Base-by-base conservation (phyloP, 2,329 filamentous ascomycete species). In the Seiridium cupressi region DNA sequence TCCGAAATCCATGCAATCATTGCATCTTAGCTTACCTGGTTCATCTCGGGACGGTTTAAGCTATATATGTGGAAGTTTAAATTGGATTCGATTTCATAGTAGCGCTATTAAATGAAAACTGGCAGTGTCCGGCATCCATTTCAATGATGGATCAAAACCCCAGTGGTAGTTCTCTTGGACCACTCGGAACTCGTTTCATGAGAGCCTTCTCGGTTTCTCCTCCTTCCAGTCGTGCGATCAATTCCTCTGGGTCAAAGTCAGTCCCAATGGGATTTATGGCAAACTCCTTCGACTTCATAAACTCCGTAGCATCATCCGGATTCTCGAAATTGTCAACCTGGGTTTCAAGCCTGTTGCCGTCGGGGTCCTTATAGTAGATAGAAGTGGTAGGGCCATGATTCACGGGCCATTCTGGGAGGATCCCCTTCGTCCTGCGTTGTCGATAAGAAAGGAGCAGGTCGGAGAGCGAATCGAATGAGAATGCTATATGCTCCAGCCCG, bases 311-410 rank as follows among this genome's bases (percentile, higher is more conserved):
- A 40, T 78, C 78, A 32, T 73, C 71, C 1, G 60, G 60, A 0
- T 68, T 73, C 4, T 73, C 71, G 56, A 79, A 79, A 54, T 76
- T 77, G 59, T 80, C 77, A 3, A 80, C 75, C 64, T 82, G 79
- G 3, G 73, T 75, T 69, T 83, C 81, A 36, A 83, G 57, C 63
- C 69, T 62, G 66, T 82, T 82, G 10, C 79, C 77, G 64, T 83
- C 79, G 4, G 79, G 80, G 65, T 83, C 80, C 6, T 62, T 60
- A 64, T 82, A 82, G 66, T 83, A 82, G 44, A 82, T 76, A 63
- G 73, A 77, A 0, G 72, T 78, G 2, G 76, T 82, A 1, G 73
- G 71, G 3, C 81, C 80, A 65, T 83, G 80, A 64, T 83, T 80
- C 38, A 80, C 71, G 60, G 67, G 73, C 77, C 77, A 80, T 3